These are phyloP conservation scores for Penicillium robsamsonii DNA, from an alignment of 495 filamentous ascomycete species.

Conservation along the genomic window DNA sequence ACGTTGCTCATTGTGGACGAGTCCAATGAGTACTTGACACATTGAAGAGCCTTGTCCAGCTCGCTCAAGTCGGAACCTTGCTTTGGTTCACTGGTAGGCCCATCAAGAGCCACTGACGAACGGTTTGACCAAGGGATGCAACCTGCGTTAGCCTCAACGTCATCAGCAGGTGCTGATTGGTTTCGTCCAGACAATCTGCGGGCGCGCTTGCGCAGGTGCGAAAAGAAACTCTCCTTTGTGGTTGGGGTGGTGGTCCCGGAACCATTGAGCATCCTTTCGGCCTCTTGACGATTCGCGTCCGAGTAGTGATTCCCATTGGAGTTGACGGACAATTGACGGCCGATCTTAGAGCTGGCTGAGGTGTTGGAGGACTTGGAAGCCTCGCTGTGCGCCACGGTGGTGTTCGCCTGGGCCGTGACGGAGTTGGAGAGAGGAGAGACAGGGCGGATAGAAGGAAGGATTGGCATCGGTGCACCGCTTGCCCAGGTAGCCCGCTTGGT, in stretches of 20 bases:
- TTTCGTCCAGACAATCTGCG: slow-evolving; percentile 88
- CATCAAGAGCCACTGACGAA: slow-evolving; percentile 79
- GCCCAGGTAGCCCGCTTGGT: slow-evolving; percentile 86
- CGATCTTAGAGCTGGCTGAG: slow-evolving; percentile 81
- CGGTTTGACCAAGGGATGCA: slow-evolving; percentile 87
- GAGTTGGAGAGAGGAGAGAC: slow-evolving; percentile 91
- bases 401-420: slow-evolving; percentile 82
- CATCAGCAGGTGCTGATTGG: slow-evolving; percentile 73
- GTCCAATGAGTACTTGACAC: slow-evolving; percentile 63
- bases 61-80: slow-evolving; percentile 53
- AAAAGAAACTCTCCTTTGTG: slow-evolving; percentile 92
- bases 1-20: slow-evolving; percentile 48
- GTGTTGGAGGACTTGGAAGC: slow-evolving; percentile 30
- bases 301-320: slow-evolving; percentile 89
- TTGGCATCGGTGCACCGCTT: slow-evolving; percentile 93
- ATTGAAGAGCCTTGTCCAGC: slow-evolving; percentile 78
- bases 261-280: slow-evolving; percentile 88
- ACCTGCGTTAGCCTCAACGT: slow-evolving; percentile 87
- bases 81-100: slow-evolving; percentile 48
- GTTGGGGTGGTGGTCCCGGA: slow-evolving; percentile 61
- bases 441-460: slow-evolving; percentile 91
- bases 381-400: slow-evolving; percentile 33
- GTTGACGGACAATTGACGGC: slow-evolving; percentile 90
- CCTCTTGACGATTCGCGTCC: slow-evolving; percentile 84
- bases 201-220: slow-evolving; percentile 91